Base-by-base conservation (phyloP, 768 basidiomycete species). In the Tylopilus balloui region DNA sequence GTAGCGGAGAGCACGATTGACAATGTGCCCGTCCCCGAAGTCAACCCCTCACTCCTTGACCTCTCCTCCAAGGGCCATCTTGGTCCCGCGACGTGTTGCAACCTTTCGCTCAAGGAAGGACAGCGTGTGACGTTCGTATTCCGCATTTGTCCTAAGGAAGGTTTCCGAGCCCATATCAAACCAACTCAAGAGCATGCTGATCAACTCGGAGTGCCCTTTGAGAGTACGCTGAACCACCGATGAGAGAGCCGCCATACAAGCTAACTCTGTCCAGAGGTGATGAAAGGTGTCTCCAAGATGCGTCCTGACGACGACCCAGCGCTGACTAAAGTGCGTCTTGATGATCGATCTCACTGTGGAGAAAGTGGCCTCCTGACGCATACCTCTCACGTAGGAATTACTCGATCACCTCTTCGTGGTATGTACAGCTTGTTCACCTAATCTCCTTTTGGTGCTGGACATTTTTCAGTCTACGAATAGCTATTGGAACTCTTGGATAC, bases 401-500 rank as follows among this genome's bases (percentile, higher is more conserved):
- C 62, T 90, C 24, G 72, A 76, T 24, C 67, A 71, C 9, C 65
- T 91, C 14, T 70, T 88, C 24, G 68, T 71, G 42, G 88, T 85
- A 59, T 38, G 67, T 42, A 17, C 20, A 9, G 3, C 3, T 0
- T 8, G n/a, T 39, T 12, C 13, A 17, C 11, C 44, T 9, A 15
- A 14, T 11, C 34, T 51, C 27, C 13, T 27, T 17, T 19, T 37
- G 42, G 5, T 17, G 23, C 48, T 54, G 34, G 42, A 12, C 17
- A 42, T 20, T 28, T 48, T 45, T 12, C 71, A 76, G 80, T 77
- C 80, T 5, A 96, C 94, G 4, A 83, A 83, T 53, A 68, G 68
- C 21, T 96, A 88, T 65, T 97, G 93, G 93, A 83, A 82, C 53
- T 71, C 79, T 19, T 97, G 94, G 94, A 85, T 96, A 57, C 76